Evolutionary conservation across 1,139 yeast species (phyloP), one percentile per base, ranked within the genome.

Genomic region (Taphrina wiesneri): DNA sequence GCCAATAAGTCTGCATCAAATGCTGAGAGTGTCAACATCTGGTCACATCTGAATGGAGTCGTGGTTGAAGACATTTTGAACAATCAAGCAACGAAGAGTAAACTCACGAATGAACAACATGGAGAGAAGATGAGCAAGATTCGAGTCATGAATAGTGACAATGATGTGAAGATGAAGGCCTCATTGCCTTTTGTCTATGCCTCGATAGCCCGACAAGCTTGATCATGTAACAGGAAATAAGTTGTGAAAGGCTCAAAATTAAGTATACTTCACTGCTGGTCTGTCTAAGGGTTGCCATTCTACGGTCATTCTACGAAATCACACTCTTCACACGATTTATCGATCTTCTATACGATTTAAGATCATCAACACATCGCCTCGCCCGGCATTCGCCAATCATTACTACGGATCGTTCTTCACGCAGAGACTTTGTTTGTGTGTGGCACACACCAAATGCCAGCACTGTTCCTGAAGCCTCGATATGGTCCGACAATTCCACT

Each of bases 391-490:
- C 17, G 15, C 3, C 19, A 39, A 32, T 32, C 36, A 32, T 32
- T 11, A 32, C 9, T 11, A 2, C 36, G 36, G 36, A 4, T 15
- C 2, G 2, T 15, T 32, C 36, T n/a, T 39, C 43, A 39, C 19
- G 43, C 43, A 13, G 25, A 21, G 49, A 45, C 49, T 9, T 45
- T 45, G 28, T 21, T 45, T 9, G 49, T 23, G 28, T 45, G 49
- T 19, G 49, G 28, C 49, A 21, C 11, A 19, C 56, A 26, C 56
- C 56, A 52, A 45, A 52, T 52, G 41, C 56, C 56, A 19, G 43
- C 56, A 21, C 43, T 32, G 43, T 52, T 52, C 56, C 21, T 52
- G 56, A 32, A 52, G 26, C 43, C 43, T 34, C 43, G 9, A n/a
- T 52, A 52, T 3, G 56, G 56, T 6, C 43, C 43, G 25, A 21